phyloP scores from a whole-genome alignment of 805 yeast species.

The Kurtzmaniella fragi region DNA sequence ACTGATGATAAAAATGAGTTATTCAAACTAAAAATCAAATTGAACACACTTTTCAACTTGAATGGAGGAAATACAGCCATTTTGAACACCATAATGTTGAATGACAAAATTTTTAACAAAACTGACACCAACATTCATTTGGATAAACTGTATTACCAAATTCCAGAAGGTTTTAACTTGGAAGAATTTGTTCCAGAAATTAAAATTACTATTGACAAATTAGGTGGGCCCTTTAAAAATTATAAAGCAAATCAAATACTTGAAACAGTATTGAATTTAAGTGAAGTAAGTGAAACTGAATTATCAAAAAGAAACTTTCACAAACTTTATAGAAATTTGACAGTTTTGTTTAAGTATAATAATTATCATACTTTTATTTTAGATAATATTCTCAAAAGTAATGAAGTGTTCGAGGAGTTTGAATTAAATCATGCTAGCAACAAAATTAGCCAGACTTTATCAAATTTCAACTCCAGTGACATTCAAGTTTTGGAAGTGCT shows the following conservation, averaged over 20 bases:
- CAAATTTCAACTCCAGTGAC: no score
- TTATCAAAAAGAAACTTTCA: conserved; percentile 15
- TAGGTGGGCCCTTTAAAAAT: conserved; percentile 5
- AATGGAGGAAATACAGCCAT: conserved; percentile 59
- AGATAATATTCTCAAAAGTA: conserved; percentile 28
- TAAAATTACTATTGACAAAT: conserved; percentile 6
- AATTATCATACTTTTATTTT: conserved; percentile 26
- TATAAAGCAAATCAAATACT: not conserved
- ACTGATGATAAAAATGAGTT: conserved; percentile 9
- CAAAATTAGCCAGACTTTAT: no score
- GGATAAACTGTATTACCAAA: conserved; percentile 9
- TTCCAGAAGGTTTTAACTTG: conserved; percentile 16
- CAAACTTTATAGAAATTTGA: conserved; percentile 27
- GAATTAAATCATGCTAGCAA: no score
- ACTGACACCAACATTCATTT: conserved; percentile 22
- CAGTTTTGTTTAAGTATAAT: conserved; percentile 28
- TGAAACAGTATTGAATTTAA: not conserved
- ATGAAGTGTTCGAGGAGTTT: conserved; percentile 19
- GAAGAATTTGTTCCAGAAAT: conserved; percentile 14
- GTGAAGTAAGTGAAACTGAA: not conserved
- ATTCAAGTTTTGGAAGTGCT: not conserved
- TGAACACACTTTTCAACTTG: conserved; percentile 29
- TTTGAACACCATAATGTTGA: conserved; percentile 52
- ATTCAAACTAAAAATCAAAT: conserved; percentile 12
- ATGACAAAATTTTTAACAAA: conserved; percentile 42